phyloP scores from a whole-genome alignment of 78 protist species.

The Anaeramoeba flamelloides region DNA sequence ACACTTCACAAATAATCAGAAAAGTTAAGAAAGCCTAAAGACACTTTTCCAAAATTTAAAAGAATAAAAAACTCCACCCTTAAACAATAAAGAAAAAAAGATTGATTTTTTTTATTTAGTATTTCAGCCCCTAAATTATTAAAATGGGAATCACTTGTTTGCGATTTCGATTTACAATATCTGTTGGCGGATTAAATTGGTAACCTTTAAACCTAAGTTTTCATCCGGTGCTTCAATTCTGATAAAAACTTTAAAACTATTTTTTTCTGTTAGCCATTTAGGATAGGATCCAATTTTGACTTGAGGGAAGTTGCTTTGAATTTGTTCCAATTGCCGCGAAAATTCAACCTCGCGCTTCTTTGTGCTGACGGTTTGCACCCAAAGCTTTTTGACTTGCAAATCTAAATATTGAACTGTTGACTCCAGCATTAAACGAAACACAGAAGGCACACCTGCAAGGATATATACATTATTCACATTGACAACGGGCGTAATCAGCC shows the following conservation, averaged over 20 bases:
- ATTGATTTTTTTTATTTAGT: too few species aligned
- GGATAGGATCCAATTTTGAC: not conserved
- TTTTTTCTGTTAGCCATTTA: not conserved
- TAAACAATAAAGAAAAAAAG: too few species aligned
- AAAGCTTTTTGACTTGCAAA: not conserved
- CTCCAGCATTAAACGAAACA: not conserved
- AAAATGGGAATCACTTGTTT: too few species aligned
- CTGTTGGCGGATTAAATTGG: too few species aligned
- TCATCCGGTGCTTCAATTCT: not conserved
- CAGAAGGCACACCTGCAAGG: slow-evolving; percentile 17
- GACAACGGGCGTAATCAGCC: slow-evolving; percentile 6
- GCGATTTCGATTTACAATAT: too few species aligned
- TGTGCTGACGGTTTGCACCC: not conserved
- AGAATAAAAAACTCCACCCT: too few species aligned
- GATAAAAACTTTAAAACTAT: not conserved
- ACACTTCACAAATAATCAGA: too few species aligned
- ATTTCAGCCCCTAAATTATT: too few species aligned
- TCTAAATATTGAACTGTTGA: not conserved
- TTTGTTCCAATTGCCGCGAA: not conserved
- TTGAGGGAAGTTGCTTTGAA: not conserved
- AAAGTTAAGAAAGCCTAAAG: too few species aligned
- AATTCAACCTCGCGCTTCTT: not conserved
- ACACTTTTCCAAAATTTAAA: too few species aligned
- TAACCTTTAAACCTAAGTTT: too few species aligned
- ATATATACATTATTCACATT: slow-evolving; percentile 7